Conservation (phyloP, 192 early-diverging fungal species). For the Oehlia diaphana region DNA sequence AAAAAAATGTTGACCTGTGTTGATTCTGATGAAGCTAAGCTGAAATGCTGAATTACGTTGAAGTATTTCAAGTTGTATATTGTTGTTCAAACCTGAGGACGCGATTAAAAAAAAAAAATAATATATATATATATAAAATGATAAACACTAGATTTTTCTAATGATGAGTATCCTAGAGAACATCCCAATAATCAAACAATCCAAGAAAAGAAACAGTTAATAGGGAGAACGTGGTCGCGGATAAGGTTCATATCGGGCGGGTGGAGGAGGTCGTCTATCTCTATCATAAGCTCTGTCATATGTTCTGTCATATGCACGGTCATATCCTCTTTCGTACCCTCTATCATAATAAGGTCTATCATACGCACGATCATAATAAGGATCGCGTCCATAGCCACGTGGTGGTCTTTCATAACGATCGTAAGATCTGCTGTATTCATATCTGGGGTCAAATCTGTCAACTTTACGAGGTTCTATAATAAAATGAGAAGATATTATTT, state of each 20-base stretch:
- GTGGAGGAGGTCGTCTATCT: constrained; percentile 27
- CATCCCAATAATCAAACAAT: neutral
- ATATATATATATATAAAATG: constrained; percentile 11
- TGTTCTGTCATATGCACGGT: constrained; percentile 19
- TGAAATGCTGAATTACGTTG: constrained; percentile 11
- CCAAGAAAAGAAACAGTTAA: neutral
- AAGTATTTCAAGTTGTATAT: constrained; percentile 1
- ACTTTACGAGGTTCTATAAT: constrained; percentile 36
- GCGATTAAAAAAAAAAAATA: constrained; percentile 9
- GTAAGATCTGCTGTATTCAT: constrained; percentile 45
- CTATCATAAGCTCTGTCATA: constrained; percentile 30
- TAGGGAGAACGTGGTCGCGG: constrained; percentile 29
- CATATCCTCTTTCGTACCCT: constrained; percentile 30
- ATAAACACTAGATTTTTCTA: constrained; percentile 22
- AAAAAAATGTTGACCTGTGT: constrained; percentile 26
- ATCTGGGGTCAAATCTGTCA: constrained; percentile 49
- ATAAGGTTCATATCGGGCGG: constrained; percentile 27
- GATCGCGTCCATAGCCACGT: constrained; percentile 27
- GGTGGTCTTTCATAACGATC: constrained; percentile 32
- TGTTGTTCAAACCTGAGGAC: constrained; percentile 12
- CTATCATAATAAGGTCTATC: constrained; percentile 32
- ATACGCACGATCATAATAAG: constrained; percentile 33
- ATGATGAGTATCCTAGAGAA: neutral
- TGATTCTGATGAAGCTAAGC: constrained; percentile 28
- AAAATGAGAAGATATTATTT: neutral